Evolutionary conservation across 2,329 filamentous ascomycete genomes (phyloP).

Genomic region (Grosmannia huntii): DNA sequence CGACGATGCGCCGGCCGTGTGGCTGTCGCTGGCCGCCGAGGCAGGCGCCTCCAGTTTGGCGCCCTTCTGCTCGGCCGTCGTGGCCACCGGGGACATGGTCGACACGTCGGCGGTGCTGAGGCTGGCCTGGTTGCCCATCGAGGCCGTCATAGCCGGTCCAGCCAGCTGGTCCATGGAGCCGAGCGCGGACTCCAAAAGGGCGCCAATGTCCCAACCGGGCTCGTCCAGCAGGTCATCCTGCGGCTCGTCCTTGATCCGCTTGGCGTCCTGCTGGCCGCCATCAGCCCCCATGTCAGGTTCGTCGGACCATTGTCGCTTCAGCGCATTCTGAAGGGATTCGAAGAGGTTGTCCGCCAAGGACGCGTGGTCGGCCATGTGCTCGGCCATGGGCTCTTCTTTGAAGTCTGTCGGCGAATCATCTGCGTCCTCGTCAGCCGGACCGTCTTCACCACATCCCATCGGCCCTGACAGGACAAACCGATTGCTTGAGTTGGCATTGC

Average conservation of each 20-base stretch:
- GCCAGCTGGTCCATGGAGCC: conserved; percentile 7
- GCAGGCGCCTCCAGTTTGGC: not conserved
- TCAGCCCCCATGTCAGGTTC: conserved; percentile 2
- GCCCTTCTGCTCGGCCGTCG: not conserved
- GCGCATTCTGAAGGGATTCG: conserved; percentile 8
- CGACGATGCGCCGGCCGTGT: conserved; percentile 9
- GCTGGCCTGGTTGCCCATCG: too few relatives aligned
- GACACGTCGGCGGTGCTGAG: not conserved
- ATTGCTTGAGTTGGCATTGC: not conserved
- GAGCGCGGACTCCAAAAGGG: conserved; percentile 18
- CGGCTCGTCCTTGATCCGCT: conserved; percentile 16
- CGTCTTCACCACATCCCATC: not conserved
- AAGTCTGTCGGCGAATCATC: not conserved
- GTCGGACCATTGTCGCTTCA: conserved; percentile 15
- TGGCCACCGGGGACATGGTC: not conserved
- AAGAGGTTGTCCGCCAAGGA: conserved; percentile 2
- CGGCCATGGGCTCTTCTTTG: not conserved
- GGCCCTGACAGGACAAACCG: not conserved
- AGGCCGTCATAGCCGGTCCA: not conserved
- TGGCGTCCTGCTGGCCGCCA: conserved; percentile 3
- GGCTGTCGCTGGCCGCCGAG: conserved; percentile 3
- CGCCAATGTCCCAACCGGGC: conserved; percentile 16
- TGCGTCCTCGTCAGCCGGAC: not conserved
- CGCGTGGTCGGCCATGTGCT: not conserved
- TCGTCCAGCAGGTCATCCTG: not conserved